Base-by-base conservation (phyloP, 2,329 filamentous ascomycete species). In the Trichophyton rubrum region DNA sequence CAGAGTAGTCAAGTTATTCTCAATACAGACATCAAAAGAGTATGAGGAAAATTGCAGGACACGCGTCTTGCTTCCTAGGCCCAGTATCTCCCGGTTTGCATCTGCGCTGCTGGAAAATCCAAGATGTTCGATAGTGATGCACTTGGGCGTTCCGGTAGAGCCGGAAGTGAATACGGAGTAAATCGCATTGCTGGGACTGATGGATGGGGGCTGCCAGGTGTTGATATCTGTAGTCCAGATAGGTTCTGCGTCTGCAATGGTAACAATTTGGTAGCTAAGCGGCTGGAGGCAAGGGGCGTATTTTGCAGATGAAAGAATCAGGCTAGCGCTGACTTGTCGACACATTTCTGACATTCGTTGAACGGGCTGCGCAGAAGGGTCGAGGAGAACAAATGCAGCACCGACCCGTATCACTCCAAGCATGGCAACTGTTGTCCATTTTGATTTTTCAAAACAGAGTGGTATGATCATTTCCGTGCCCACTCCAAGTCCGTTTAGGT, bases 11-110 rank as follows among this genome's bases (percentile, higher is more conserved):
- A 95, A 93, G 7, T 91, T 90, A 69, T 95, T 90, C 70, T 93
- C 93, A 3, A 95, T 85, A 0, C 88, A 92, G 3, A 95, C 89
- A 71, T 95, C 90, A 68, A 95, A 95, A 0, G 89, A 93, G 0
- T 89, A 88, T 3, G 88, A 85, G 2, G 90, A 89, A 70, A 95
- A 95, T 68, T 95, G 90, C 0, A 95, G 80, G 69, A 95, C 56
- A 3, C 61, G 58, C 15, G 56, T 45, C 17, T 40, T 58, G 15
- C 70, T 74, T 6, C 69, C 70, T 65, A 79, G 78, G n/a, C 77
- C 74, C 24, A 80, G 73, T 3, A 72, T 71, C 2, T 75, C 67
- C 1, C 72, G 74, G 43, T 77, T 72, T 1, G 77, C 76, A n/a
- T 77, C 63, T 5, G 76, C 75, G 38, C 77, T 77, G 53, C 76